Base-by-base conservation (phyloP, 306 rosid genomes). In the Gastrolobium bilobum region DNA sequence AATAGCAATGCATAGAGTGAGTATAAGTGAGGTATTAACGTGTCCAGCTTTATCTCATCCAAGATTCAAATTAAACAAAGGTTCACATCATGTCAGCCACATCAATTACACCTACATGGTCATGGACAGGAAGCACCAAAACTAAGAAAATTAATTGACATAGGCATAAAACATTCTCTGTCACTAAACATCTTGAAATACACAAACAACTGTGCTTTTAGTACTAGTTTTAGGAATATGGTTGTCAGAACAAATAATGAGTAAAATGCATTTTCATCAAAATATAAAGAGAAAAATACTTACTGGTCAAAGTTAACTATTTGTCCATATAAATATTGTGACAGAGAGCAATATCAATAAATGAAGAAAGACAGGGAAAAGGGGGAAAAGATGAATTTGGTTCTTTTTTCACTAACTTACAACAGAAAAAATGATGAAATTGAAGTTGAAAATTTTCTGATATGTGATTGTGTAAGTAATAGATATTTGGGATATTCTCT, bases 81-180 rank as follows among this genome's bases (percentile, higher is more conserved):
- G 26, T 20, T 20, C 26, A 20, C 26, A 20, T 20, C 26, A 20
- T 0, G 26, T 20, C 26, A 20, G 26, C 26, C 26, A 20, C 26
- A 20, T 20, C 26, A 20, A 20, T 20, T 20, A 20, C 26, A 20
- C 26, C 26, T 6, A 75, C 3, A 44, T 13, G 67, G 40, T 10
- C 51, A 81, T 34, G 57, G 35, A 43, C 31, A 73, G 3, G 46
- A 71, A 72, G 15, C 60, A 34, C 66, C 47, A 14, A 65, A 26
- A 81, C 54, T 11, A 62, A 10, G 35, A 11, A 33, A 51, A 10
- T 48, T 71, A 8, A 30, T 53, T 14, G 34, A 15, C 51, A 53
- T 52, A 29, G 57, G 61, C 48, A 34, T 20, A 14, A 3, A 43
- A 15, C 54, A 59, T 13, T 46, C 42, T 42, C 13, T 11, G 29